Evolutionary conservation across 2,329 filamentous ascomycete genomes (phyloP).

Genomic region (Calonectria leucothoes): DNA sequence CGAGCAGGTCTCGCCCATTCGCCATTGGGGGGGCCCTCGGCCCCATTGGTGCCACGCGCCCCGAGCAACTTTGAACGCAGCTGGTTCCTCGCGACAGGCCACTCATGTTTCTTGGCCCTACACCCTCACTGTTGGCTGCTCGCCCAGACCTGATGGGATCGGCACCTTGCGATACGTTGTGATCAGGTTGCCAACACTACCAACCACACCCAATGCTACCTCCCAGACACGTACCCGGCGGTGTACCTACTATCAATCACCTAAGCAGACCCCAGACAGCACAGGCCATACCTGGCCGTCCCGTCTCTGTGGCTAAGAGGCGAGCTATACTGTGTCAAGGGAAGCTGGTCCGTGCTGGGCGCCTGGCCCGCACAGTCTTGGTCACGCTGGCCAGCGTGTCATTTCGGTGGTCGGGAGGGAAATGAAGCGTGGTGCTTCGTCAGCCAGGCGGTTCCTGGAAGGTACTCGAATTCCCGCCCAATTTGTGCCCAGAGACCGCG

Average conservation of each 20-base stretch:
- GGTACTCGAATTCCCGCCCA: conserved; percentile 38
- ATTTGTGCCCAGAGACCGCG: conserved; percentile 30
- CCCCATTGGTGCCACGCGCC: conserved; percentile 43
- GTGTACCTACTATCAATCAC: conserved; percentile 38
- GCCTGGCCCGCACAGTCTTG: conserved; percentile 33
- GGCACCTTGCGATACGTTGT: conserved; percentile 31
- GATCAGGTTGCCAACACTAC: conserved; percentile 24
- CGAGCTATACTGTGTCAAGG: conserved; percentile 17
- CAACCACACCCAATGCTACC: conserved; percentile 26
- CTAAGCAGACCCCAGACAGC: conserved; percentile 24
- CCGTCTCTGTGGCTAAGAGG: conserved; percentile 3
- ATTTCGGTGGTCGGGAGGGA: conserved; percentile 39
- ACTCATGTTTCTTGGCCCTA: conserved; percentile 38
- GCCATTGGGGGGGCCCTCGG: conserved; percentile 23
- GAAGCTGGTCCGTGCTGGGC: conserved; percentile 12
- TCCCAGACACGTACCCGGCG: conserved; percentile 32
- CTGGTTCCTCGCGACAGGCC: conserved; percentile 18
- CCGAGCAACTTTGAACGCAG: conserved; percentile 22
- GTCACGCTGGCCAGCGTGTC: conserved; percentile 42
- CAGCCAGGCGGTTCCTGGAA: conserved; percentile 27
- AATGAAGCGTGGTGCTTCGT: conserved; percentile 23
- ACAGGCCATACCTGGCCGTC: conserved; percentile 24
- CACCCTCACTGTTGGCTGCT: conserved; percentile 32
- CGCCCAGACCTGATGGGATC: conserved; percentile 38
- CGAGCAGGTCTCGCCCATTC: conserved; percentile 10